phyloP scores from a whole-genome alignment of 768 basidiomycete genomes.

The Lanmaoa pseudosensibilis region DNA sequence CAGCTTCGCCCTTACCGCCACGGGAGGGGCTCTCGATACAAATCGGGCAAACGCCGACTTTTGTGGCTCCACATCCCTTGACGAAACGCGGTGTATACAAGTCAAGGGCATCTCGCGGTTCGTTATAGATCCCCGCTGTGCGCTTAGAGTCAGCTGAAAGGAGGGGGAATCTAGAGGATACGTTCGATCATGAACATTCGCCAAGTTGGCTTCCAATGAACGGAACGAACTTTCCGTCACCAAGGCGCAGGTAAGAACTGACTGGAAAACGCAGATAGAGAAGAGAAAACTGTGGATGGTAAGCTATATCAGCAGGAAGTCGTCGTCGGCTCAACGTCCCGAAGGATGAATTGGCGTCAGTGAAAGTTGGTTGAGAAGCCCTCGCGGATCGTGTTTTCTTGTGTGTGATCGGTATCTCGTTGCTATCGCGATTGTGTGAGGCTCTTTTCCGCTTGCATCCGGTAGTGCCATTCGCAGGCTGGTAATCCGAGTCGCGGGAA shows the following conservation, averaged over 20 bases:
- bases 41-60: slow-evolving; percentile 77
- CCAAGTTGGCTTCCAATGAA: background rate
- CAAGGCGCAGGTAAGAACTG: slow-evolving; percentile 51
- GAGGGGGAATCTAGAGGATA: slow-evolving; percentile 17
- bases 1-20: slow-evolving; percentile 60
- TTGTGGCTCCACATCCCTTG: slow-evolving; percentile 62
- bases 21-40: slow-evolving; percentile 61
- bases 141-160: slow-evolving; percentile 21
- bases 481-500: slow-evolving; percentile 7
- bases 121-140: slow-evolving; percentile 52
- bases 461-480: slow-evolving; percentile 17
- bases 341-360: background rate
- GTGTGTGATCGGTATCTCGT: slow-evolving; percentile 6
- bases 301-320: slow-evolving; percentile 50
- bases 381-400: slow-evolving; percentile 9
- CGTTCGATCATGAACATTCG: slow-evolving; percentile 1
- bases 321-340: slow-evolving; percentile 37
- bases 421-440: slow-evolving; percentile 8
- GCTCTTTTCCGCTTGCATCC: slow-evolving; percentile 22
- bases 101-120: slow-evolving; percentile 59
- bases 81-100: slow-evolving; percentile 80
- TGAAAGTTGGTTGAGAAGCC: background rate
- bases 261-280: slow-evolving; percentile 73
- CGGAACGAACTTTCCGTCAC: slow-evolving; percentile 40
- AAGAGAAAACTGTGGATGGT: slow-evolving; percentile 52